Percentiles rank a stretch among this genome's conserved stretches.
These are phyloP conservation scores for Bruguiera hainesii DNA, from an alignment of 441 rosid genomes.

Conservation along the genomic window DNA sequence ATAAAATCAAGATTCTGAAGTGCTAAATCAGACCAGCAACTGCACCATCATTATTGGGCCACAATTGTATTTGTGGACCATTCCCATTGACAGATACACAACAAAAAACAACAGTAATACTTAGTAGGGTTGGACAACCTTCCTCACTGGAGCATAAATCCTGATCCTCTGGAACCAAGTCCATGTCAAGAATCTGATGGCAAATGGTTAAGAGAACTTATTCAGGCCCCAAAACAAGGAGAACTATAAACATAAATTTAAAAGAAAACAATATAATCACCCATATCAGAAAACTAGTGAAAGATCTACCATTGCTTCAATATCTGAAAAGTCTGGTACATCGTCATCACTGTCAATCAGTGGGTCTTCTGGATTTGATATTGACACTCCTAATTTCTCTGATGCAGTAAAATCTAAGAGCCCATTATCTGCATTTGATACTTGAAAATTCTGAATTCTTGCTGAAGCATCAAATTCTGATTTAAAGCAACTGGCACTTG, in stretches of 20 bases:
- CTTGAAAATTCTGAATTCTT: constrained; percentile 36
- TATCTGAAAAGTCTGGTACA: constrained; percentile 75
- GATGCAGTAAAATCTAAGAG: constrained; percentile 28
- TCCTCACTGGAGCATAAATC: constrained; percentile 51
- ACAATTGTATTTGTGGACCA: too few species aligned
- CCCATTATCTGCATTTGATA: constrained; percentile 31
- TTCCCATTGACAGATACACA: background rate
- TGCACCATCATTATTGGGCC: too few species aligned
- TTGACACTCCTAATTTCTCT: constrained; percentile 27
- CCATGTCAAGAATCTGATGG: constrained; percentile 85
- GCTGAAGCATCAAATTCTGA: constrained; percentile 32
- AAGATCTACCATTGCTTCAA: constrained; percentile 84
- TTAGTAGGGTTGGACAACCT: constrained; percentile 47
- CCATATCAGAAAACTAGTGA: constrained; percentile 2
- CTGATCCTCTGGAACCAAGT: constrained; percentile 85
- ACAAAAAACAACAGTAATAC: background rate
- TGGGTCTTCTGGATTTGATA: constrained; percentile 40
- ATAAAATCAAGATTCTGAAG: background rate
- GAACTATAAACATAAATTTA: background rate
- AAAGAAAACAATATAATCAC: background rate
- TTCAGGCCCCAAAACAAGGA: constrained; percentile 5
- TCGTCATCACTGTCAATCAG: constrained; percentile 65
- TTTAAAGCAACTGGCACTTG: constrained; percentile 28
- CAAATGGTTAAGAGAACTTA: background rate
- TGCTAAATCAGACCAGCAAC: background rate